These are phyloP conservation scores for Oryza brachyantha DNA, from an alignment of 176 grass and related monocot genomes.

Conservation along the genomic window DNA sequence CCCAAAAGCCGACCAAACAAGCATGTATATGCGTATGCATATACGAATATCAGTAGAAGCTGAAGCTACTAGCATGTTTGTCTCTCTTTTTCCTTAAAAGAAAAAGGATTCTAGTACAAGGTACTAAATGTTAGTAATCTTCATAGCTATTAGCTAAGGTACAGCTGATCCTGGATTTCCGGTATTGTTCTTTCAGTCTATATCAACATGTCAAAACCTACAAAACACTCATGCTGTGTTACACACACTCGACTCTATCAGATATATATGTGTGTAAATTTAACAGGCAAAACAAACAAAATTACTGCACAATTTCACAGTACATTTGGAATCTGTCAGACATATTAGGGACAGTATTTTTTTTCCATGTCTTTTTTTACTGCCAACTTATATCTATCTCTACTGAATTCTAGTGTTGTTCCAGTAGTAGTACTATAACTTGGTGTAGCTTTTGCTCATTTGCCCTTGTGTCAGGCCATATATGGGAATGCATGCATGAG, in stretches of 20 bases:
- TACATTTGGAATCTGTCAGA: slow-evolving; percentile 13
- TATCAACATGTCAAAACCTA: not conserved
- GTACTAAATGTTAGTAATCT: not conserved
- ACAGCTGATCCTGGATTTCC: not conserved
- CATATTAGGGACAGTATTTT: not conserved
- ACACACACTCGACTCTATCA: not conserved
- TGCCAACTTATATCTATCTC: not conserved
- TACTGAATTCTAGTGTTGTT: slow-evolving; percentile 10
- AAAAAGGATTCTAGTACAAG: not conserved
- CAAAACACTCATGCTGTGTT: not conserved
- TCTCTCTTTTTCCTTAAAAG: not conserved
- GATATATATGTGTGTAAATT: not conserved
- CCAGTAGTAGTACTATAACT: not conserved
- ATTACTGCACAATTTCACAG: not conserved
- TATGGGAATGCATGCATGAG: slow-evolving; percentile 38
- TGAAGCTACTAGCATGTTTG: not conserved
- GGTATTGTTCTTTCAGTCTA: not conserved
- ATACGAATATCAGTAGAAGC: not conserved
- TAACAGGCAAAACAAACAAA: not conserved
- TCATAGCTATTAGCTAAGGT: not conserved
- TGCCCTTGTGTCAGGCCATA: slow-evolving; percentile 42
- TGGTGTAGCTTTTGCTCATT: slow-evolving; percentile 29
- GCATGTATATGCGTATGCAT: not conserved
- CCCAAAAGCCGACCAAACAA: slow-evolving; percentile 42
- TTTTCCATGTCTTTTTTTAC: not conserved